phyloP scores from a whole-genome alignment of 2,329 filamentous ascomycete genomes.

The Arachnopeziza araneosa region DNA sequence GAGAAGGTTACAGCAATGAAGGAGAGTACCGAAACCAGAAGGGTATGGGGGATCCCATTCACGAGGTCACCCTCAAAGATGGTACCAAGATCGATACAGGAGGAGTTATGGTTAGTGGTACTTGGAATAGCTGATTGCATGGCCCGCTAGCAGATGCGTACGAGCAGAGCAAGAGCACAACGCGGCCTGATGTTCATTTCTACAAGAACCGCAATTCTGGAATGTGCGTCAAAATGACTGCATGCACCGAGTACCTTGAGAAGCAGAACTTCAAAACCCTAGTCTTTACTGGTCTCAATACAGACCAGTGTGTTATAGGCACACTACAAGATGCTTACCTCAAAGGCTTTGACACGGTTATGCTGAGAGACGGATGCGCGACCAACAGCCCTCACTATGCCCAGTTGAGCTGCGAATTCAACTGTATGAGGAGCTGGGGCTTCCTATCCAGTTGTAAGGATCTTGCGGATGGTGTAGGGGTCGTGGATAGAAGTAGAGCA shows the following conservation, averaged over 20 bases:
- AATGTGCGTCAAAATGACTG: background rate
- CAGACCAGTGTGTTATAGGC: conserved; percentile 6
- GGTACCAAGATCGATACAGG: background rate
- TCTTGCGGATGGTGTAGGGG: conserved; percentile 37
- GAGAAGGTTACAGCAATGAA: background rate
- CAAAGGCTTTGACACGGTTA: conserved; percentile 5
- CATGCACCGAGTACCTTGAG: background rate
- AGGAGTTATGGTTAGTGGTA: background rate
- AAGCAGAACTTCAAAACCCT: background rate
- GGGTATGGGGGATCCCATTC: background rate
- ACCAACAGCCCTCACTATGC: conserved; percentile 1
- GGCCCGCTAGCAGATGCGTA: background rate
- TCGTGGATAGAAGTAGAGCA: too few relatives aligned
- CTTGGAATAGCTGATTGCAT: background rate
- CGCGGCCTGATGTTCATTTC: background rate
- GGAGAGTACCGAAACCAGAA: background rate
- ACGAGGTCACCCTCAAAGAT: background rate
- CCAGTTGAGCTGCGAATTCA: conserved; percentile 1
- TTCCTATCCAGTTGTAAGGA: background rate
- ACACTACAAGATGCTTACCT: conserved; percentile 4
- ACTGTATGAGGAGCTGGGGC: background rate
- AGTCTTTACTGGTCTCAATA: conserved; percentile 5
- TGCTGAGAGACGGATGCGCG: conserved; percentile 4
- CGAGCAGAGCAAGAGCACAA: background rate
- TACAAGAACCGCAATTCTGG: conserved; percentile 1